phyloP scores from a whole-genome alignment of 2,329 filamentous ascomycete genomes.

The Pseudogymnoascus sp. region DNA sequence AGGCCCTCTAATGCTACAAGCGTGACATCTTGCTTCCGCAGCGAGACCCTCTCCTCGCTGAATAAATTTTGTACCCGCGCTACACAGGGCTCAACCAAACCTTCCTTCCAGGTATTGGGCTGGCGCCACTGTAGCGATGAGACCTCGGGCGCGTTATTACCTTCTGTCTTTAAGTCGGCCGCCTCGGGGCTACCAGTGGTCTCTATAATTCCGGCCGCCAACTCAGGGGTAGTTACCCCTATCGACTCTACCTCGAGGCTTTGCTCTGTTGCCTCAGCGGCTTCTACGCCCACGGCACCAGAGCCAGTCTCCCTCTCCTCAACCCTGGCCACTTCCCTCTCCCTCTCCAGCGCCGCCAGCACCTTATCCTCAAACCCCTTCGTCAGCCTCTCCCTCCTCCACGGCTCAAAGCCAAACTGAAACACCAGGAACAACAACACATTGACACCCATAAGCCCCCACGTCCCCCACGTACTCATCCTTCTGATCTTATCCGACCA shows the following conservation, averaged over 20 bases:
- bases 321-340: constrained; percentile 20
- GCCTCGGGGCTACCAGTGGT: constrained; percentile 12
- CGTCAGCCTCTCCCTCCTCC: constrained; percentile 73
- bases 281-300: background rate
- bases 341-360: constrained; percentile 57
- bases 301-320: constrained; percentile 21
- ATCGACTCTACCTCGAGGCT: background rate
- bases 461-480: constrained; percentile 97
- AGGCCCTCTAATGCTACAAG: constrained; percentile 60
- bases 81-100: constrained; percentile 35
- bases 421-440: constrained; percentile 79
- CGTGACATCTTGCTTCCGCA: constrained; percentile 63
- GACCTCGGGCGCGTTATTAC: constrained; percentile 21
- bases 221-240: constrained; percentile 13
- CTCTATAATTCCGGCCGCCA: constrained; percentile 19
- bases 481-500: constrained; percentile 96
- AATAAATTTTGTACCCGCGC: constrained; percentile 47
- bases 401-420: constrained; percentile 86
- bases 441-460: constrained; percentile 96
- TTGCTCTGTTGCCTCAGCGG: background rate
- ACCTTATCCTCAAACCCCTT: constrained; percentile 75
- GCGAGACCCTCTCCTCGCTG: constrained; percentile 53
- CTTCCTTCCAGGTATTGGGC: constrained; percentile 16
- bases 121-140: constrained; percentile 18
- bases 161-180: constrained; percentile 12